These are phyloP conservation scores for Carallia brachiata DNA, from an alignment of 345 rosid genomes.

Conservation along the genomic window DNA sequence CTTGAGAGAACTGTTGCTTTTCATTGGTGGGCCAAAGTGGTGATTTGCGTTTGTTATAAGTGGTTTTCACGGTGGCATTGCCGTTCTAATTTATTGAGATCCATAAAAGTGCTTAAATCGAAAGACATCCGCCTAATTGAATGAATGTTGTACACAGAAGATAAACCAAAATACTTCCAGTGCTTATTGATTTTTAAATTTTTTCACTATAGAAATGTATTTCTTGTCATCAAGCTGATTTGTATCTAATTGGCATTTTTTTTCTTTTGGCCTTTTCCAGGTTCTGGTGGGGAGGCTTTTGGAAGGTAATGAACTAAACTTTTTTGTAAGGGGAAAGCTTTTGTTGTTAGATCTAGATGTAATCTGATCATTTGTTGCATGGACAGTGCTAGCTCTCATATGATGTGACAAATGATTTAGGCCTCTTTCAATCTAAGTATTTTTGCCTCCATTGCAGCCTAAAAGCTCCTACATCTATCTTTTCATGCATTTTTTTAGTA, in stretches of 20 bases:
- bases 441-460: neutral
- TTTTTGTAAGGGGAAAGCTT: neutral
- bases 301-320: slow-evolving; percentile 67
- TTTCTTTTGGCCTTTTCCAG: slow-evolving; percentile 39
- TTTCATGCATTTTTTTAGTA: too few relatives aligned
- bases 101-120: too few relatives aligned
- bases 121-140: too few relatives aligned
- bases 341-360: slow-evolving; percentile 1
- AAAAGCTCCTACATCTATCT: too few relatives aligned
- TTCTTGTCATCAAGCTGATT: neutral
- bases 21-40: too few relatives aligned
- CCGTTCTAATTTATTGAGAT: too few relatives aligned
- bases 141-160: too few relatives aligned
- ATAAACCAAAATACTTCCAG: too few relatives aligned
- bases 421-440: neutral
- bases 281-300: slow-evolving; percentile 99
- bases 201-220: neutral
- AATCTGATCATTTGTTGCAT: slow-evolving; percentile 5
- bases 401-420: neutral
- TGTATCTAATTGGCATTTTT: slow-evolving; percentile 18
- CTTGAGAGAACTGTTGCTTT: too few relatives aligned
- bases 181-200: too few relatives aligned
- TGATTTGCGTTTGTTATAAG: too few relatives aligned
- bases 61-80: too few relatives aligned
- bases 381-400: neutral